Evolutionary conservation across 169 alveolate species (phyloP), one percentile per base, ranked within the genome.

Genomic region (Cryptosporidium andersoni): DNA sequence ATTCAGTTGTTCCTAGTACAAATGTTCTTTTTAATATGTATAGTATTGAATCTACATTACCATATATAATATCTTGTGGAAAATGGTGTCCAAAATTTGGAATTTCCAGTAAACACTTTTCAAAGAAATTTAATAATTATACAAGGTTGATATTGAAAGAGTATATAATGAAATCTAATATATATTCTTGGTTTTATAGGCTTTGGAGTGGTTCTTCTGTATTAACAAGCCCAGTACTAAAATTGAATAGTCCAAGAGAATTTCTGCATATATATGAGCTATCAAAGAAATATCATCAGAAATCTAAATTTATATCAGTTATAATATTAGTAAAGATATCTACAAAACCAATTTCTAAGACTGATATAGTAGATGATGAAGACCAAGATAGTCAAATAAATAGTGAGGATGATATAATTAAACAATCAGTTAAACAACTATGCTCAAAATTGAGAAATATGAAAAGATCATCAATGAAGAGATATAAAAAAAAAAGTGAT

Each of bases 181-280:
- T 74, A 1, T 39, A 64, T 34, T 74, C 85, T 4, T 74, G 85
- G 85, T 74, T 74, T 51, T 74, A 55, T 47, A 74, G 85, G 42
- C 8, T 74, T 0, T 74, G 85, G 85, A 74, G 85, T 58, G 63
- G 56, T 12, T 74, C 85, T n/a, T 58, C 85, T 3, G 85, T 74
- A 42, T 3, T 74, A 34, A 56, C 85, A 16, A 55, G 64, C n/a
- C 85, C 85, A 5, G 68, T 74, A 7, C 48, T 74, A 37, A 58
- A 58, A 40, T 12, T 74, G 37, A 68, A 48, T 25, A 74, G 60
- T 12, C 55, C 42, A 5, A 4, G 49, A 40, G 85, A 74, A 16
- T 74, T 74, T 16, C 7, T 14, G 36, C 62, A 55, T 9, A 34
- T 74, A 11, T 74, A 74, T 51, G 49, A 74, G 43, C 3, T 37